Evolutionary conservation across 2,329 filamentous ascomycete species (phyloP), one percentile per base, ranked within the genome.

Genomic region (Hypoxylon sp.): DNA sequence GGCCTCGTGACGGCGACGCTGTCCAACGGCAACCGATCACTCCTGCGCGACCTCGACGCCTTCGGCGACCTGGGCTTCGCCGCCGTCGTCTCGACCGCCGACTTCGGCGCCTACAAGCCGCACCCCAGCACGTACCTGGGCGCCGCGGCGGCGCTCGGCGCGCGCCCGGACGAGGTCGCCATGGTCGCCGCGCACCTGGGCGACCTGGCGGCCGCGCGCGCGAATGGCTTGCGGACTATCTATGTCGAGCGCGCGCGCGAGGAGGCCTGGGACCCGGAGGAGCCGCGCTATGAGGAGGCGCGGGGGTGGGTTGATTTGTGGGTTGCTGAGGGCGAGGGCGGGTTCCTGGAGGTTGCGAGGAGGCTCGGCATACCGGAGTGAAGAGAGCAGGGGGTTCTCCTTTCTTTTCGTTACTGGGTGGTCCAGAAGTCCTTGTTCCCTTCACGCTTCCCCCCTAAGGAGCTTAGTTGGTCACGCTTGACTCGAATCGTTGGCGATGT

Each of bases 51-150:
- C 69, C 79, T 95, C 45, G 74, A 83, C 46, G 69, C 74, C 47
- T 79, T 84, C 65, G 87, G 83, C 1, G 72, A 74, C 3, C 79
- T 93, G 47, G 81, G 81, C 0, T 94, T 92, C 67, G 78, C 79
- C 18, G 75, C 79, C 50, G 67, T 92, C 33, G 77, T 88, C 57
- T 90, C 86, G 7, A 84, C 86, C 0, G 89, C 90, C 73, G 82
- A 88, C 62, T 94, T 93, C 69, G 77, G 79, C 40, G 85, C 84
- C 0, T 95, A 94, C 73, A 95, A 95, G 77, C 90, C 90, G 1
- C 81, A 84, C 58, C 82, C 84, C 6, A 77, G 73, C 48, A 86
- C 88, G 1, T 95, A 95, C 69, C 78, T 83, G 1, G 90, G 90
- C 3, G 90, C 88, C 0, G 88, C 80, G 2, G 73, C 78, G 54